Evolutionary conservation across 257 asterid species (phyloP).

Genomic region (Solanum rostratum): DNA sequence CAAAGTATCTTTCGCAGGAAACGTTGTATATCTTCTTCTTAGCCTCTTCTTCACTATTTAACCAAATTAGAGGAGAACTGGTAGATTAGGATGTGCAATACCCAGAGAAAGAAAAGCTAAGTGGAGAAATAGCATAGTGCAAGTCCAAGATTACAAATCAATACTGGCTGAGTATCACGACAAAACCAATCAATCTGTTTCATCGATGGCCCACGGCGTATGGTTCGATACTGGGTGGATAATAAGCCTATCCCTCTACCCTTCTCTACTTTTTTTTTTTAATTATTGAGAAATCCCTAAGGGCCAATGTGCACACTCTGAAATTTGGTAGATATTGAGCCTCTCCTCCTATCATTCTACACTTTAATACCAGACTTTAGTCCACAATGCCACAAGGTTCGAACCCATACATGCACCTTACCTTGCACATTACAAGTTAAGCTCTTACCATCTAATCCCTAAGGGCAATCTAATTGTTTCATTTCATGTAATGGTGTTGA

Average conservation of each 20-base stretch:
- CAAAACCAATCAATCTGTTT: background rate
- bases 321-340: background rate
- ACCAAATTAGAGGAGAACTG: background rate
- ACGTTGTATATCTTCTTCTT: constrained; percentile 85
- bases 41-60: constrained; percentile 77
- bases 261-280: background rate
- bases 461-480: background rate
- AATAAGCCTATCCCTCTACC: background rate
- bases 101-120: background rate
- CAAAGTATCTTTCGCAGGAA: constrained; percentile 86
- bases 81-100: background rate
- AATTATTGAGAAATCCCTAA: background rate
- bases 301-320: background rate
- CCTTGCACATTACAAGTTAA: background rate
- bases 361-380: background rate
- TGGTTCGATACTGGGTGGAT: background rate
- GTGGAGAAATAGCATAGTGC: background rate
- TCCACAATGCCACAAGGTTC: background rate
- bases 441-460: background rate
- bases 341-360: background rate
- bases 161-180: background rate
- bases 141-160: background rate
- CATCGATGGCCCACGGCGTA: background rate
- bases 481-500: background rate
- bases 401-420: background rate